Evolutionary conservation across 106 monocot species (phyloP).

Genomic region (Alisma plantagoaquatica): DNA sequence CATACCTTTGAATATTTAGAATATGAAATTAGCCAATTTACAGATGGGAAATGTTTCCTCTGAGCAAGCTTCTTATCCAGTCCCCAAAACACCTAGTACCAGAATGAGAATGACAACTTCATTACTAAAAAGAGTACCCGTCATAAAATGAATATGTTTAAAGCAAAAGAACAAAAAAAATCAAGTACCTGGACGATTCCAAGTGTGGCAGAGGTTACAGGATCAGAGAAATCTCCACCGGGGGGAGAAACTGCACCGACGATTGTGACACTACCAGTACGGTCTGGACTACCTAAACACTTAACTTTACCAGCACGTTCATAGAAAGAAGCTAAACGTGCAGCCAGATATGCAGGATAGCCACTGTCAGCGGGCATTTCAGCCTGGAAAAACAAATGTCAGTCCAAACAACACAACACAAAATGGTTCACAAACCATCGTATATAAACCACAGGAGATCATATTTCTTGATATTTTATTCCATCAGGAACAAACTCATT

Average conservation of each 20-base stretch:
- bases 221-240: constrained; percentile 99
- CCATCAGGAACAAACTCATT: no score
- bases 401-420: no score
- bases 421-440: no score
- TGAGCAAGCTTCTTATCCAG: constrained; percentile 99
- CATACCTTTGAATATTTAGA: constrained; percentile 99
- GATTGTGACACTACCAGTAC: constrained; percentile 95
- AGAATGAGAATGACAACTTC: no score
- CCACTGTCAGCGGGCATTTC: constrained; percentile 99
- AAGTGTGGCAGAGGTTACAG: constrained; percentile 96
- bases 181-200: constrained; percentile 99
- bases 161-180: no score
- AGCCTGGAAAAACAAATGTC: constrained; percentile 50
- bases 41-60: constrained; percentile 97
- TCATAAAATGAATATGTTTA: no score
- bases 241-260: constrained; percentile 99
- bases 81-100: constrained; percentile 92
- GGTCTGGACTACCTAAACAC: constrained; percentile 77
- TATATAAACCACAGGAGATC: no score
- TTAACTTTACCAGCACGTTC: constrained; percentile 99
- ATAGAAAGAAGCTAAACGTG: constrained; percentile 98
- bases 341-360: constrained; percentile 94
- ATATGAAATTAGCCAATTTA: constrained; percentile 99
- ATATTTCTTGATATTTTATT: no score
- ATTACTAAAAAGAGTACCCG: no score